Base-by-base conservation (phyloP, 2,329 filamentous ascomycete genomes). In the Fusarium falciforme region DNA sequence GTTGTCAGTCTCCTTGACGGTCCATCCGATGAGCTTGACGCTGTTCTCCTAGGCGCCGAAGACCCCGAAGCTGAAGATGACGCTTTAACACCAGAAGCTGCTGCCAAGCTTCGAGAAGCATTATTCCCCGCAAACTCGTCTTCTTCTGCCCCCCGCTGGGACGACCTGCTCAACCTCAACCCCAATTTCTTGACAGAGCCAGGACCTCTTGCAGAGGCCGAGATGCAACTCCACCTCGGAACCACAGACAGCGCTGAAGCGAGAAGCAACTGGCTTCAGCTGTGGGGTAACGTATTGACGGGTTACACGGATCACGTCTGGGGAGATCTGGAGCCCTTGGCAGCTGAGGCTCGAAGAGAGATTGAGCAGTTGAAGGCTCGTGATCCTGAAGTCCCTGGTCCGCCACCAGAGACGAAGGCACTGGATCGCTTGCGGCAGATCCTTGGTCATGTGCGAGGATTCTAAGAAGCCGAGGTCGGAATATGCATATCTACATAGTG, bases 241-340 rank as follows among this genome's bases (percentile, higher is more conserved):
- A 80, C 82, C 8, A 68, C 73, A 3, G 82, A 87, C 68, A 44
- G 77, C 0, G 74, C 77, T 6, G 83, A 84, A 66, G 85, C 84
- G 25, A 85, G 81, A 76, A 76, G 82, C 55, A 73, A 82, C 17
- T 91, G 89, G 89, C 79, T 89, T 14, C 81, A 84, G 38, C 86
- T 90, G 74, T 92, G 90, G 89, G 84, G 85, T 36, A 83, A 85
- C 47, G 88, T 91, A 9, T 82, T 92, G 27, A 86, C 84, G 2
- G 82, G 84, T 36, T 92, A 92, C 73, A 87, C 86, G 0, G 90
- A 93, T 77, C 89, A 93, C 64, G 91, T 93, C 27, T 93, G 92
- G 92, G 92, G 92, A 22, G 90, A 89, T 66, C 80, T 93, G 22
- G 81, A 85, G 33, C 85, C 87, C 5, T 82, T 92, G 36, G 87